Evolutionary conservation across 2,329 filamentous ascomycete genomes (phyloP).

Genomic region (Scytalidium lignicola): DNA sequence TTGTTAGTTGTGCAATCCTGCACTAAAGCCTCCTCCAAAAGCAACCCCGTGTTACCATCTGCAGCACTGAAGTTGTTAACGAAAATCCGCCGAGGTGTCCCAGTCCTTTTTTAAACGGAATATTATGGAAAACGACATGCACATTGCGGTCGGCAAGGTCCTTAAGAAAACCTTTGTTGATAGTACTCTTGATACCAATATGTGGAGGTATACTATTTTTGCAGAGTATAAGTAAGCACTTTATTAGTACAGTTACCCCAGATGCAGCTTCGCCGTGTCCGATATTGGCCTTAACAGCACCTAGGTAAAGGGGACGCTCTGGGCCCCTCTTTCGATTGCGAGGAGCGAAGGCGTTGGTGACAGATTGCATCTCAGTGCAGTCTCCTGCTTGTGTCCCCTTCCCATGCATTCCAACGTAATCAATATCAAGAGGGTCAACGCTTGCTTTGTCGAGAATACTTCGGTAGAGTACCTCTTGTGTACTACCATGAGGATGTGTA

Average conservation of each 20-base stretch:
- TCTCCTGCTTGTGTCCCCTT: constrained; percentile 86
- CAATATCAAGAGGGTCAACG: constrained; percentile 70
- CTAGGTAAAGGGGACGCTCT: constrained; percentile 42
- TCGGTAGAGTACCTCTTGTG: constrained; percentile 66
- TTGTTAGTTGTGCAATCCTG: constrained; percentile 35
- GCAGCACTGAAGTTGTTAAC: constrained; percentile 40
- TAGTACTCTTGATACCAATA: constrained; percentile 29
- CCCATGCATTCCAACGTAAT: constrained; percentile 86
- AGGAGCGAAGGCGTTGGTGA: constrained; percentile 50
- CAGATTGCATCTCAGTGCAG: constrained; percentile 69
- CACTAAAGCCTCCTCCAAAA: constrained; percentile 28
- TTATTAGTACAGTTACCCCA: constrained; percentile 29
- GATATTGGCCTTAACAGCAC: constrained; percentile 29
- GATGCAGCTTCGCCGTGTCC: constrained; percentile 30
- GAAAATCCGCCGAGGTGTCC: constrained; percentile 31
- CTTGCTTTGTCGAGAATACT: constrained; percentile 67
- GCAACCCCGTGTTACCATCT: constrained; percentile 26
- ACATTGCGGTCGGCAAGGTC: constrained; percentile 32
- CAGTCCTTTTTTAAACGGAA: constrained; percentile 26
- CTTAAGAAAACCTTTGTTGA: constrained; percentile 27
- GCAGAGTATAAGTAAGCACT: constrained; percentile 26
- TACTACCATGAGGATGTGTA: constrained; percentile 73
- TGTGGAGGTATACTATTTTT: constrained; percentile 27
- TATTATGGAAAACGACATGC: constrained; percentile 24
- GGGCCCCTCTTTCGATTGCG: constrained; percentile 37